phyloP scores from a whole-genome alignment of 2,329 filamentous ascomycete genomes.

The Colletotrichum noveboracense region DNA sequence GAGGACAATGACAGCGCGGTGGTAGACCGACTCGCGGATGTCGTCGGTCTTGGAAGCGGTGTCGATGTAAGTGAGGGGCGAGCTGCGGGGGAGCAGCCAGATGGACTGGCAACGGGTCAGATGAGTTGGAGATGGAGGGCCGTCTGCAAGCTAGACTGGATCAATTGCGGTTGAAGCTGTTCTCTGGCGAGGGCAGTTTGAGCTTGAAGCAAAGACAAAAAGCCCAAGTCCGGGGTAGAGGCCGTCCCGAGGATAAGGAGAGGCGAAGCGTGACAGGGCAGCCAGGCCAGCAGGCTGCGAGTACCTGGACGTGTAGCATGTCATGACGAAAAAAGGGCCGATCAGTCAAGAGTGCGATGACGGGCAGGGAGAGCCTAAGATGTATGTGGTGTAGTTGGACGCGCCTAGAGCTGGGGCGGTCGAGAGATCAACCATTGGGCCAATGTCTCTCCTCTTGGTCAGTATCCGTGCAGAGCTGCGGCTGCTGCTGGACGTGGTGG shows the following conservation, averaged over 20 bases:
- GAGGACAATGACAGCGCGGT: neutral
- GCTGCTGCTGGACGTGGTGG: neutral
- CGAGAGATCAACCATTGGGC: neutral
- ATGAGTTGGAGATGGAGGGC: neutral
- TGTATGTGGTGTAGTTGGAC: neutral
- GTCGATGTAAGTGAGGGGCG: neutral
- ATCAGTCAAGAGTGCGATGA: neutral
- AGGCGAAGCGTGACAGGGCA: neutral
- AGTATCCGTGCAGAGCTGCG: neutral
- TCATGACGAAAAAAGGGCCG: conserved; percentile 18
- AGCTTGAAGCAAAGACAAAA: neutral
- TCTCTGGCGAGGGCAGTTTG: neutral
- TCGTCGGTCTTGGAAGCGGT: neutral
- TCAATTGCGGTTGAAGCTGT: neutral
- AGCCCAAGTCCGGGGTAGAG: neutral
- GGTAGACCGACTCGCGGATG: neutral
- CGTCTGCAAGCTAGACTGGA: neutral
- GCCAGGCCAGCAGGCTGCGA: neutral
- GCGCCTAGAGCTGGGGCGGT: neutral
- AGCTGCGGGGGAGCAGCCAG: neutral
- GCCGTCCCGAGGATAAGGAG: neutral
- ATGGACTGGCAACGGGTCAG: neutral
- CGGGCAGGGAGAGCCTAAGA: neutral
- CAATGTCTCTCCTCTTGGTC: neutral
- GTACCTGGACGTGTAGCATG: neutral